These are phyloP conservation scores for Umbelopsis isabellina DNA, from an alignment of 192 early-diverging fungal species.

Conservation along the genomic window DNA sequence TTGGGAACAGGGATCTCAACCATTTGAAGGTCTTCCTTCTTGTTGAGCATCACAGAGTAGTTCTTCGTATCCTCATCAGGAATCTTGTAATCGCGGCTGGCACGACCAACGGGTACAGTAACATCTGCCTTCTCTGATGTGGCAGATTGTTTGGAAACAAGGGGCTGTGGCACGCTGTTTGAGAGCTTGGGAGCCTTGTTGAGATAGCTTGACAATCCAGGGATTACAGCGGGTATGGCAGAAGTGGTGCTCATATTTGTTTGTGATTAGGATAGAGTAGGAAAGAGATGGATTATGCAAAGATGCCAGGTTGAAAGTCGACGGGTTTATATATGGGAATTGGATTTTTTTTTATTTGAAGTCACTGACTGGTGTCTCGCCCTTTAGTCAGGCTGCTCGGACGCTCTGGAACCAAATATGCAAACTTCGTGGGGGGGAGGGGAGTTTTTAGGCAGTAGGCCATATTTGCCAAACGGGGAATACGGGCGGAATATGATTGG, in stretches of 20 bases:
- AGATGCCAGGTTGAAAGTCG: too few relatives aligned
- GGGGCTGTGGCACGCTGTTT: neutral
- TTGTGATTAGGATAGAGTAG: neutral
- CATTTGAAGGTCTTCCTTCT: constrained; percentile 30
- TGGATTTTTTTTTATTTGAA: neutral
- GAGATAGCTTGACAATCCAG: neutral
- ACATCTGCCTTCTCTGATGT: neutral
- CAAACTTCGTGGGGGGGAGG: neutral
- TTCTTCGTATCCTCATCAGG: constrained; percentile 26
- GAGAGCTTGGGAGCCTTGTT: constrained; percentile 9
- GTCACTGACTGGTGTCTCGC: neutral
- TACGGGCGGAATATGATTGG: neutral
- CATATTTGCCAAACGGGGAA: constrained; percentile 6
- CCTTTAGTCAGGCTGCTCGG: too few relatives aligned
- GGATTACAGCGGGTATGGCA: neutral
- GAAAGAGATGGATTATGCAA: neutral
- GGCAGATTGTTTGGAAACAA: neutral
- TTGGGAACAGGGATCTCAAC: constrained; percentile 31
- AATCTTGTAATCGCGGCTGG: constrained; percentile 12
- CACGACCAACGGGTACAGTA: neutral
- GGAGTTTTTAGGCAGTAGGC: neutral
- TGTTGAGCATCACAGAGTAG: constrained; percentile 28
- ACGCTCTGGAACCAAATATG: constrained; percentile 7
- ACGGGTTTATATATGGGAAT: constrained; percentile 1
- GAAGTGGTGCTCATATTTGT: neutral